These are phyloP conservation scores for Oemleria cerasiformis DNA, from an alignment of 306 rosid genomes.

Conservation along the genomic window DNA sequence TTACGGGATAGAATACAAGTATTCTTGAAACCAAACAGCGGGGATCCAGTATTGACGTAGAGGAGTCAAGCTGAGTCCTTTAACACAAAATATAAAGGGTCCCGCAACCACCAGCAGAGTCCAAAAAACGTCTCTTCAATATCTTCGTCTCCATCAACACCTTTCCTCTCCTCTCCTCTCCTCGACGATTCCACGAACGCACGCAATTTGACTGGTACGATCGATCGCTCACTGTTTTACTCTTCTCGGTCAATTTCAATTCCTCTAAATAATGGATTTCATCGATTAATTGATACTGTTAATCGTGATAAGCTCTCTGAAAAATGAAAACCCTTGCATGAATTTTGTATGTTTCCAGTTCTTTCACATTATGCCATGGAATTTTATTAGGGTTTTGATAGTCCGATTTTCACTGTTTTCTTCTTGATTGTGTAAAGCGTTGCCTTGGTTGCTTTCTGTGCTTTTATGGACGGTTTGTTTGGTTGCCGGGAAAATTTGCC, in stretches of 20 bases:
- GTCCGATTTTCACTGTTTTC: not conserved
- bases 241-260: not conserved
- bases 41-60: not conserved
- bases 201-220: conserved; percentile 5
- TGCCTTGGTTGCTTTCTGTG: not conserved
- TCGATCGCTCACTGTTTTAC: not conserved
- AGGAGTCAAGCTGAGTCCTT: not conserved
- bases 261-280: not conserved
- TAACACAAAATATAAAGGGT: not conserved
- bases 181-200: not conserved
- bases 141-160: not conserved
- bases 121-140: not conserved
- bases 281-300: not conserved
- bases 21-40: conserved; percentile 2
- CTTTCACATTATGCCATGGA: not conserved
- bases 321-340: not conserved
- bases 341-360: not conserved
- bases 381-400: not conserved
- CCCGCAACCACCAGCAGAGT: not conserved
- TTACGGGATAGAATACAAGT: not conserved
- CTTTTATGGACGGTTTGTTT: not conserved
- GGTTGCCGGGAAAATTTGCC: not conserved
- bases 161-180: not conserved
- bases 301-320: not conserved
- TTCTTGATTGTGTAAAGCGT: not conserved